phyloP scores from a whole-genome alignment of 2,329 filamentous ascomycete genomes.

The Metarhizium robertsii region DNA sequence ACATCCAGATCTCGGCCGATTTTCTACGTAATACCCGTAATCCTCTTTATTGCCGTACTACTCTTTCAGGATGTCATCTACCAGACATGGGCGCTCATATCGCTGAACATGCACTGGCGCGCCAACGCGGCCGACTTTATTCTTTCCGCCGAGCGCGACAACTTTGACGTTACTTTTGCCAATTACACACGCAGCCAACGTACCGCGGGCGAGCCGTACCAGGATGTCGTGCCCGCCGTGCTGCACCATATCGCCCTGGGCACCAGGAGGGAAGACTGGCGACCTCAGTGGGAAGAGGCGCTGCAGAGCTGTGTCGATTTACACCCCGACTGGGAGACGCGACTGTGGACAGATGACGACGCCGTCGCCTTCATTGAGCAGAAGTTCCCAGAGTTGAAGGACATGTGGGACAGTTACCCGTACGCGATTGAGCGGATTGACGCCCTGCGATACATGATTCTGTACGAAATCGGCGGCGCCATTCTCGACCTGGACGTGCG shows the following conservation, averaged over 20 bases:
- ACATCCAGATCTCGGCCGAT: not conserved
- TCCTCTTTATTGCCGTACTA: slow-evolving; percentile 4
- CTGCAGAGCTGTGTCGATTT: not conserved
- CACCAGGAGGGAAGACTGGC: not conserved
- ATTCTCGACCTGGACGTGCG: not conserved
- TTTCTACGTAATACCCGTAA: slow-evolving; percentile 1
- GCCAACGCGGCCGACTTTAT: slow-evolving; percentile 14
- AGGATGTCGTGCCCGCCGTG: not conserved
- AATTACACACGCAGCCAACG: slow-evolving; percentile 1
- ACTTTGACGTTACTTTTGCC: slow-evolving; percentile 22
- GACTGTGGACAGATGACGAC: not conserved
- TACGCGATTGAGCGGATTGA: not conserved
- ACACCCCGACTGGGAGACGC: not conserved
- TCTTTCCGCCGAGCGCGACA: slow-evolving; percentile 16
- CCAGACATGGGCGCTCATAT: slow-evolving; percentile 18
- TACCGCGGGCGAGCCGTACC: not conserved
- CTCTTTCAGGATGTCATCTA: slow-evolving; percentile 10
- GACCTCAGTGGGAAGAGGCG: not conserved
- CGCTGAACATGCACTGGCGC: slow-evolving; percentile 16
- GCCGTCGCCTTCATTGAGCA: not conserved
- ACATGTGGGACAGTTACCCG: not conserved
- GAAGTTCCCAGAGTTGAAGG: not conserved
- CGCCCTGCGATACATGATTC: not conserved
- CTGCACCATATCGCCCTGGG: not conserved
- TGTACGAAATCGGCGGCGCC: not conserved